phyloP scores from a whole-genome alignment of 176 grass and related monocot genomes.

The Oryza australiensis region DNA sequence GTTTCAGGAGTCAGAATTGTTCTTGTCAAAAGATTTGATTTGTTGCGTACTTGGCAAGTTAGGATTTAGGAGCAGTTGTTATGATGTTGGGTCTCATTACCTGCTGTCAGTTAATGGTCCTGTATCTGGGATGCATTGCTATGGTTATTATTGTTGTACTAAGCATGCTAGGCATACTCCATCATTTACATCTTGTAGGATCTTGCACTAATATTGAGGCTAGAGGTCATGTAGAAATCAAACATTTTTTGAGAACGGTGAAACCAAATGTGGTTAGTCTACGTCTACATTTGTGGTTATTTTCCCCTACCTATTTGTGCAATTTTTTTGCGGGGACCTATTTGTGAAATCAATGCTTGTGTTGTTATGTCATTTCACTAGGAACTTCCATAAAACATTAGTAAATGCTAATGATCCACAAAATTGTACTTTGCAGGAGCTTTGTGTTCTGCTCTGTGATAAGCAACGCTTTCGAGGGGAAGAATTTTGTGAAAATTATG shows the following conservation, averaged over 20 bases:
- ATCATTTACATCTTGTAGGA: slow-evolving; percentile 18
- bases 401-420: not conserved
- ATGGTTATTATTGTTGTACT: not conserved
- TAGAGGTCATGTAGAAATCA: slow-evolving; percentile 5
- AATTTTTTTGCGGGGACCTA: not conserved
- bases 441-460: slow-evolving; percentile 70
- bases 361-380: not conserved
- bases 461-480: slow-evolving; percentile 3
- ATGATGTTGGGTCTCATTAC: not conserved
- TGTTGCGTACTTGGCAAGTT: not conserved
- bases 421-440: slow-evolving; percentile 56
- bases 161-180: not conserved
- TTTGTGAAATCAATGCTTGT: slow-evolving; percentile 7
- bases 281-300: not conserved
- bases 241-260: not conserved
- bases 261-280: not conserved
- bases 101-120: slow-evolving; percentile 6
- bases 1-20: not conserved
- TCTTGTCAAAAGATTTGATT: not conserved
- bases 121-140: slow-evolving; percentile 23
- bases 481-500: slow-evolving; percentile 34
- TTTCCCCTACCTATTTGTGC: not conserved
- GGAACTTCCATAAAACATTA: not conserved
- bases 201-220: slow-evolving; percentile 6
- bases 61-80: slow-evolving; percentile 2